These are phyloP conservation scores for Glutinoglossum americanum DNA, from an alignment of 495 filamentous ascomycete species.

Conservation along the genomic window DNA sequence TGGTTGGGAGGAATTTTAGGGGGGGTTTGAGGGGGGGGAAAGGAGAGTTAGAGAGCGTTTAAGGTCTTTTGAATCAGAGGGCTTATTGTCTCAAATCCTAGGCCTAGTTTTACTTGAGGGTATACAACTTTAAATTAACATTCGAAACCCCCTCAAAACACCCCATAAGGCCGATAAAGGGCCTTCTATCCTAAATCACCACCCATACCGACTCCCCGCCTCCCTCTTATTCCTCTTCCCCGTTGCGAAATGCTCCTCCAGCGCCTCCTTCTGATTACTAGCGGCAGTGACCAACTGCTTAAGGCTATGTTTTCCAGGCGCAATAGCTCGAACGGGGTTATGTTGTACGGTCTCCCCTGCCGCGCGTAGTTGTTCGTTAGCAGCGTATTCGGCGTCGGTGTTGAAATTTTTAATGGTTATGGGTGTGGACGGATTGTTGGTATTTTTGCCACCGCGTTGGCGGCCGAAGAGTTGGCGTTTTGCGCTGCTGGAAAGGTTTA, in stretches of 20 bases:
- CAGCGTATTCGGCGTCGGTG: conserved; percentile 62
- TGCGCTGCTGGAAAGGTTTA: conserved; percentile 52
- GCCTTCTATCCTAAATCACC: conserved; percentile 19
- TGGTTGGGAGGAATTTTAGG: no score
- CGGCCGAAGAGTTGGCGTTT: conserved; percentile 71
- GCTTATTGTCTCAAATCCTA: no score
- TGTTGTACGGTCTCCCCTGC: conserved; percentile 43
- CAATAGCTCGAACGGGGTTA: conserved; percentile 64
- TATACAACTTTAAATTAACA: no score
- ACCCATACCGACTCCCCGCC: conserved; percentile 66
- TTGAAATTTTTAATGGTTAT: conserved; percentile 53
- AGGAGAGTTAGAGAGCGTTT: no score
- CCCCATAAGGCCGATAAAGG: no score
- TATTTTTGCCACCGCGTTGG: no score
- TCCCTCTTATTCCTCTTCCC: conserved; percentile 55
- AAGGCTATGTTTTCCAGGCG: conserved; percentile 73
- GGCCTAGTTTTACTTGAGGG: no score
- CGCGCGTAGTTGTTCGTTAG: conserved; percentile 55
- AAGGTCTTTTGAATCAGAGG: no score
- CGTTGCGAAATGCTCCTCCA: conserved; percentile 74
- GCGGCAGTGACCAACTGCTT: conserved; percentile 70
- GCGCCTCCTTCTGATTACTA: conserved; percentile 52
- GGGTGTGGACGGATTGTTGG: no score
- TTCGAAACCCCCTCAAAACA: no score
- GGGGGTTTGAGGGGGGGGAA: no score